Base-by-base conservation (phyloP, 768 basidiomycete genomes). In the Gymnopilus dilepis region DNA sequence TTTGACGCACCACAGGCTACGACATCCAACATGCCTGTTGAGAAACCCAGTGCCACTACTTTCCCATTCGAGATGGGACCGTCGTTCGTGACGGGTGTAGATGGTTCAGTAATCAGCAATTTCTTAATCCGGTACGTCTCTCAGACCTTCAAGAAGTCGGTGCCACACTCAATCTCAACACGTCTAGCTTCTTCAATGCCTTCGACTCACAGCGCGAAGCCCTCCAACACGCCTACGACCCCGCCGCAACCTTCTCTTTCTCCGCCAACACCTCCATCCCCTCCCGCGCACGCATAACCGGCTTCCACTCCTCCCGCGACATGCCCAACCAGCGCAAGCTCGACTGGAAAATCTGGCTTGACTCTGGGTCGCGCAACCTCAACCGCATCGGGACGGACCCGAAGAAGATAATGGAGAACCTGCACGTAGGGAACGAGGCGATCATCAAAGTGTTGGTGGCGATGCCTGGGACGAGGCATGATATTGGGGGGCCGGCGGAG, bases 171-270 rank as follows among this genome's bases (percentile, higher is more conserved):
- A 4, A 50, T 33, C 37, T 38, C 66, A 51, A 65, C 56, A 59
- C 57, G 38, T 37, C 19, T 13, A 96, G 94, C 51, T 97, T 90
- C 76, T 95, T 98, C 77, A 85, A 89, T 8, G 73, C 86, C 1
- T 96, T 92, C 73, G 97, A 99, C 73, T 82, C 77, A 19, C 86
- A 92, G 64, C 87, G 97, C 17, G 75, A 82, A 0, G 76, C 80
- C 0, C 82, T 98, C 6, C 69, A 84, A 15, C 80, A 89, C 47
- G 93, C 84, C 19, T 99, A 99, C 72, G 86, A 92, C 61, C 86
- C 91, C 0, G 77, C 84, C 11, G 92, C 96, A n/a, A 96, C 95
- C 7, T 95, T 98, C 72, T 97, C 95, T 0, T 91, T 89, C 72
- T 91, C 90, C 19, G 86, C 86, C 67, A 96, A 95, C 72, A 96